Conservation (phyloP, 2,329 filamentous ascomycete species). For the Seiridium cupressi region DNA sequence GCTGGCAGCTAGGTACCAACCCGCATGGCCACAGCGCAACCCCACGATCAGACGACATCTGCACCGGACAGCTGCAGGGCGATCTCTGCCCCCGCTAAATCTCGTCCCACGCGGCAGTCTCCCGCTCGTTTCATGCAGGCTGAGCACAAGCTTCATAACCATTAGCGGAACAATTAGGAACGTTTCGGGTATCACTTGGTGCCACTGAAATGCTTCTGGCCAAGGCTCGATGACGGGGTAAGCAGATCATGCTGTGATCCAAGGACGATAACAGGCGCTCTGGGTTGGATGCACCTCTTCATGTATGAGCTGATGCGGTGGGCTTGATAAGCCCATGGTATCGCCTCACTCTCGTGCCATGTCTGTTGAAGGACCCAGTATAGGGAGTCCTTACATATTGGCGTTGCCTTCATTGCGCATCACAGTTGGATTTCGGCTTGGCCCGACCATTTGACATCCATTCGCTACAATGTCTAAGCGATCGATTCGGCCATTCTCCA, state of each 20-base stretch:
- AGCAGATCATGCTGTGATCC: too few species aligned
- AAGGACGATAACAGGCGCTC: too few species aligned
- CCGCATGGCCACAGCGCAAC: neutral
- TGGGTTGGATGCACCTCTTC: too few species aligned
- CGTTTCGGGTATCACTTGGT: slow-evolving; percentile 5
- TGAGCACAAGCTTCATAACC: neutral
- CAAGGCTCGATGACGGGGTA: neutral
- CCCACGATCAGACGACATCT: slow-evolving; percentile 2
- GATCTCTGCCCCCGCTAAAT: neutral
- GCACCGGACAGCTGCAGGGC: neutral
- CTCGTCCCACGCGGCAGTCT: neutral
- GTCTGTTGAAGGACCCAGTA: neutral
- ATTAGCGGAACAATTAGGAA: slow-evolving; percentile 9
- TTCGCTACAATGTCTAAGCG: slow-evolving; percentile 7
- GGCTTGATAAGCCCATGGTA: neutral
- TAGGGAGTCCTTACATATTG: neutral
- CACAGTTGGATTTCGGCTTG: neutral
- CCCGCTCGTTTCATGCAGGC: neutral
- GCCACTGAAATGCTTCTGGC: neutral
- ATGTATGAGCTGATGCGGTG: neutral
- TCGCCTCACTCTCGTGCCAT: neutral
- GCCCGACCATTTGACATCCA: neutral
- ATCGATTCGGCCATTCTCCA: slow-evolving; percentile 21
- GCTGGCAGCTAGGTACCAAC: neutral
- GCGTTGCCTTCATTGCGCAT: too few species aligned